Conservation (phyloP, 2,329 filamentous ascomycete species). For the Fusarium sp. region DNA sequence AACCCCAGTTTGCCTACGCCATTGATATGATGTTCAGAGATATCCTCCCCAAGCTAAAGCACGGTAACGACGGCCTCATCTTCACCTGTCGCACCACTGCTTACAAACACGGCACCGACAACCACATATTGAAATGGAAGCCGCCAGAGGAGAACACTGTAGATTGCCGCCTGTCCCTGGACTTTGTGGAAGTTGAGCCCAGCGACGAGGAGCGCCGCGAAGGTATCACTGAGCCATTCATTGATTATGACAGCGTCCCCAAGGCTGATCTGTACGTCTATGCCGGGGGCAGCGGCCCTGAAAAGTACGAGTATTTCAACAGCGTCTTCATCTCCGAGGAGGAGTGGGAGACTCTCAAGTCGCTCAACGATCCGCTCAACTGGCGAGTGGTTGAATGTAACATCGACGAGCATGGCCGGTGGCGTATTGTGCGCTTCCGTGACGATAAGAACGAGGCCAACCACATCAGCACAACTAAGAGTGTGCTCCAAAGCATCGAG, state of each 20-base stretch:
- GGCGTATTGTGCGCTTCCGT: conserved; percentile 89
- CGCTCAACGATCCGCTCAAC: conserved; percentile 77
- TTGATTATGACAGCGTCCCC: conserved; percentile 84
- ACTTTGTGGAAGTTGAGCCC: conserved; percentile 77
- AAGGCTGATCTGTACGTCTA: conserved; percentile 77
- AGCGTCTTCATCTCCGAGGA: conserved; percentile 74
- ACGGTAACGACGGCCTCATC: conserved; percentile 96
- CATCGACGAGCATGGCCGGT: conserved; percentile 76
- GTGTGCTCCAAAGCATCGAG: conserved; percentile 88
- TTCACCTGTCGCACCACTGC: conserved; percentile 92
- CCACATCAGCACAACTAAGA: conserved; percentile 83
- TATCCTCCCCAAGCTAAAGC: conserved; percentile 82
- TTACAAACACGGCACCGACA: conserved; percentile 91
- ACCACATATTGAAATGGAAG: conserved; percentile 98
- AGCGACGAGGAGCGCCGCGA: conserved; percentile 74
- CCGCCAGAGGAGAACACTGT: conserved; percentile 94
- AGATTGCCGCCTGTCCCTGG: conserved; percentile 84
- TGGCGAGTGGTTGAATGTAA: conserved; percentile 91
- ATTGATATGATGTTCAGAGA: conserved; percentile 92
- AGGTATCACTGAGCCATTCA: conserved; percentile 68
- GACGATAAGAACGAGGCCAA: conserved; percentile 95
- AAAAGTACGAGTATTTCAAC: conserved; percentile 71
- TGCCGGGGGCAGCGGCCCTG: conserved; percentile 63
- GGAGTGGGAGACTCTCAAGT: conserved; percentile 88
- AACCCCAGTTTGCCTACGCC: conserved; percentile 88